Conservation (phyloP, 305 asterid genomes). For the Fraxinus greggii region DNA sequence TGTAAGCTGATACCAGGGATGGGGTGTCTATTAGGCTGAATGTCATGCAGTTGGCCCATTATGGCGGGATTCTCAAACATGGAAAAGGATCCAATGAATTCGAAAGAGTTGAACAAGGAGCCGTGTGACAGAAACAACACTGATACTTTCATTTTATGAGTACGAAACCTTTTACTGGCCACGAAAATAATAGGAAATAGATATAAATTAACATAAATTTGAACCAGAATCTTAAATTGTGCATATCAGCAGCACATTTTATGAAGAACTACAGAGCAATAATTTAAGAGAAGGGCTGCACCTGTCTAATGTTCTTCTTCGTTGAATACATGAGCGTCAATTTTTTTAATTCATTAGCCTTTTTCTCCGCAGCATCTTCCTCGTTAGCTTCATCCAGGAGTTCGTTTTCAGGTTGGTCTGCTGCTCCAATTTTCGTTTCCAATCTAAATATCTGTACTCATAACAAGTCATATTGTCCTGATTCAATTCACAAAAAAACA, state of each 20-base stretch:
- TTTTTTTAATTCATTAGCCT: slow-evolving; percentile 24
- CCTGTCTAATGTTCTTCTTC: slow-evolving; percentile 49
- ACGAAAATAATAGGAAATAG: background rate
- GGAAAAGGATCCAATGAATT: background rate
- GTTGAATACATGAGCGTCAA: slow-evolving; percentile 37
- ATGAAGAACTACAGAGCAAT: background rate
- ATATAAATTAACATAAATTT: background rate
- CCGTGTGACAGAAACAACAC: background rate
- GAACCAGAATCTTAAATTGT: background rate
- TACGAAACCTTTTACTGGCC: background rate
- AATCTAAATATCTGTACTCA: slow-evolving; percentile 66
- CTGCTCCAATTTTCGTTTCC: slow-evolving; percentile 51
- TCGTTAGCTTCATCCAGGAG: slow-evolving; percentile 31
- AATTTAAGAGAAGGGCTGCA: slow-evolving; percentile 17
- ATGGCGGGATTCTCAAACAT: background rate
- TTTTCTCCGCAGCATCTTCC: slow-evolving; percentile 42
- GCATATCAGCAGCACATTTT: background rate
- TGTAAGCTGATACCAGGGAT: background rate
- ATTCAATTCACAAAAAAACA: background rate
- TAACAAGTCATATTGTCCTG: background rate
- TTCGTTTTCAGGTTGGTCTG: slow-evolving; percentile 36
- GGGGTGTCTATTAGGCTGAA: background rate
- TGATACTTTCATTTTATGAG: background rate
- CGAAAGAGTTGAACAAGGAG: background rate
- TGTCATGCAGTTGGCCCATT: background rate